A percentile compares a stretch with the other conserved stretches of the same genome.
phyloP scores from a whole-genome alignment of 768 basidiomycete species.

The Boletus vermiculosoides region DNA sequence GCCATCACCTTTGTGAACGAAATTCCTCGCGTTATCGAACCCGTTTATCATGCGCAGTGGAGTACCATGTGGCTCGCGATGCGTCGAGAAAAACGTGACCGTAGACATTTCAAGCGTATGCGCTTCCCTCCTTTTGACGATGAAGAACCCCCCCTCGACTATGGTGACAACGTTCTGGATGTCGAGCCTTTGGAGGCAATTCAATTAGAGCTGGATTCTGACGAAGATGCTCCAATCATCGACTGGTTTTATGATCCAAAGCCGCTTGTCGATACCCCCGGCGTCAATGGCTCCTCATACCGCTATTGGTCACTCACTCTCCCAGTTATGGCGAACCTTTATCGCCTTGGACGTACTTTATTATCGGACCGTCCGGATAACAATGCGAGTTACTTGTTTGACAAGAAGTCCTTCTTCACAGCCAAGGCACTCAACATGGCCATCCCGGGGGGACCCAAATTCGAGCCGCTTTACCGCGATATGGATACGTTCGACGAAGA shows the following conservation, averaged over 20 bases:
- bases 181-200: slow-evolving; percentile 98
- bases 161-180: slow-evolving; percentile 97
- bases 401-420: slow-evolving; percentile 97
- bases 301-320: slow-evolving; percentile 89
- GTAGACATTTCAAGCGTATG: slow-evolving; percentile 99
- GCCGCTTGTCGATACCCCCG: slow-evolving; percentile 85
- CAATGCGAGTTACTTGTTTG: slow-evolving; percentile 92
- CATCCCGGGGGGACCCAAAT: slow-evolving; percentile 97
- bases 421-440: slow-evolving; percentile 97
- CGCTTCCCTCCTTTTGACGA: slow-evolving; percentile 99
- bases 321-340: slow-evolving; percentile 96
- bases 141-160: slow-evolving; percentile 98
- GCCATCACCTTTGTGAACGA: slow-evolving; percentile 99
- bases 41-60: slow-evolving; percentile 99
- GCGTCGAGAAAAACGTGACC: slow-evolving; percentile 97
- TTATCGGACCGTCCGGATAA: slow-evolving; percentile 90
- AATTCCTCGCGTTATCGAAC: slow-evolving; percentile 94
- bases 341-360: slow-evolving; percentile 91
- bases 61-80: slow-evolving; percentile 99
- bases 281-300: slow-evolving; percentile 92
- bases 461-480: slow-evolving; percentile 95
- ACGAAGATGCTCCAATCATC: slow-evolving; percentile 87
- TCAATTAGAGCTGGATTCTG: slow-evolving; percentile 89
- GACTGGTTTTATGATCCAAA: slow-evolving; percentile 99
- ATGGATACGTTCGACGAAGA: slow-evolving; percentile 98